A percentile compares a stretch with the other conserved stretches of the same genome.
phyloP scores from a whole-genome alignment of 2,329 filamentous ascomycete species.

The Colletotrichum viniferum region DNA sequence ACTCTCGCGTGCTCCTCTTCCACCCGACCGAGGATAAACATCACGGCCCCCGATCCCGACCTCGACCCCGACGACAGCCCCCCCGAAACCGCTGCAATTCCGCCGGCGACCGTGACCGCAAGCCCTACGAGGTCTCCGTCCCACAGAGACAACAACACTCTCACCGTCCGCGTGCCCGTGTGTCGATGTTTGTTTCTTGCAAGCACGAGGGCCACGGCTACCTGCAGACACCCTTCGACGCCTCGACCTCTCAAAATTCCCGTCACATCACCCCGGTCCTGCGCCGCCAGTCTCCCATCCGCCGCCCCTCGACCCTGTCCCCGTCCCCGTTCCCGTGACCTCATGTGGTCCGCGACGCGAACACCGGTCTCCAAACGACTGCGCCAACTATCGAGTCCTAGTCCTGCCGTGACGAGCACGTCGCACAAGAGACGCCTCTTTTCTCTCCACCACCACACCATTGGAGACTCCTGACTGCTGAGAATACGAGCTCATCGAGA shows the following conservation, averaged over 20 bases:
- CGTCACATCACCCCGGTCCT: constrained; percentile 15
- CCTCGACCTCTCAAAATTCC: constrained; percentile 17
- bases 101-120: background rate
- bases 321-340: constrained; percentile 15
- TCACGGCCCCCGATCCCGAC: background rate
- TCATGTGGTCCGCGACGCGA: constrained; percentile 23
- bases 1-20: constrained; percentile 19
- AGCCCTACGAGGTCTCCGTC: constrained; percentile 1
- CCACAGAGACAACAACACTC: background rate
- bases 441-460: constrained; percentile 32
- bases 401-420: constrained; percentile 23
- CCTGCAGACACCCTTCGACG: constrained; percentile 15
- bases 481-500: constrained; percentile 35
- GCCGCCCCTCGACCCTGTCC: background rate
- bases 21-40: constrained; percentile 23
- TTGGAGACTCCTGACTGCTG: constrained; percentile 33
- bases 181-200: constrained; percentile 15
- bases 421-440: constrained; percentile 37
- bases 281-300: constrained; percentile 10
- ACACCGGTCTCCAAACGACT: constrained; percentile 21
- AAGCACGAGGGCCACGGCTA: constrained; percentile 20
- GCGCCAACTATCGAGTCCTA: constrained; percentile 23
- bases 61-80: background rate
- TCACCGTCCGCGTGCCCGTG: constrained; percentile 10
- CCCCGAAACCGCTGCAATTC: background rate